A percentile compares a stretch with the other conserved stretches of the same genome.
Evolutionary conservation across 2,329 filamentous ascomycete species (phyloP).

Genomic region (Aspergillus bombycis): DNA sequence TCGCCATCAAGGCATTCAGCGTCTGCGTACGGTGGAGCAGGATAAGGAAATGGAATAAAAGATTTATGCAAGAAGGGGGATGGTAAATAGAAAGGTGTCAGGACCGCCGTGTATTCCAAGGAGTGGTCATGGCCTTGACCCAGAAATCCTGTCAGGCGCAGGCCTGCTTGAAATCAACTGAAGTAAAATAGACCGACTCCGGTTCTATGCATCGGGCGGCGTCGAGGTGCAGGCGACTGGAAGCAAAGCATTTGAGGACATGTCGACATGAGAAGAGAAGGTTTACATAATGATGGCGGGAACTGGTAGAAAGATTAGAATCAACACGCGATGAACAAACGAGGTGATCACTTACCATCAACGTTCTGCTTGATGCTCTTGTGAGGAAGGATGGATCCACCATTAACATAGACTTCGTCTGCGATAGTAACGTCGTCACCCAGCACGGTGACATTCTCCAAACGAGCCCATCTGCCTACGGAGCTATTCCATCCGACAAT

Average conservation of each 20-base stretch:
- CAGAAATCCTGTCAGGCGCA: conserved; percentile 4
- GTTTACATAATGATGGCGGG: conserved; percentile 55
- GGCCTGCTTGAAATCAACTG: conserved; percentile 20
- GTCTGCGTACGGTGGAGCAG: conserved; percentile 21
- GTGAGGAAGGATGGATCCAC: conserved; percentile 90
- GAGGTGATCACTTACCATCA: conserved; percentile 62
- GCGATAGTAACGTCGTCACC: conserved; percentile 97
- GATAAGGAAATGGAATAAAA: conserved; percentile 20
- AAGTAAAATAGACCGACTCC: conserved; percentile 40
- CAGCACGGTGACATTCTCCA: conserved; percentile 97
- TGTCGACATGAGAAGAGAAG: conserved; percentile 31
- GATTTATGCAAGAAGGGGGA: conserved; percentile 20
- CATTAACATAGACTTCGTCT: conserved; percentile 98
- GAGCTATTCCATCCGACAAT: conserved; percentile 99
- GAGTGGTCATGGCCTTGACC: conserved; percentile 12
- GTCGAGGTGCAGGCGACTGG: conserved; percentile 29
- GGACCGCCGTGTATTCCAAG: conserved; percentile 10
- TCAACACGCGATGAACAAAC: not conserved
- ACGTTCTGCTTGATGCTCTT: conserved; percentile 99
- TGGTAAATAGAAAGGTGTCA: conserved; percentile 19
- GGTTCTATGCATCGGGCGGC: conserved; percentile 40
- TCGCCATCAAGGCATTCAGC: conserved; percentile 38
- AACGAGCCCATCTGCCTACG: conserved; percentile 90
- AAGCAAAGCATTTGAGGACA: conserved; percentile 27
- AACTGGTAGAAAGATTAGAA: conserved; percentile 34